Percentiles rank a stretch among this genome's conserved stretches.
These are phyloP conservation scores for Cryoendolithus antarcticus DNA, from an alignment of 2,329 filamentous ascomycete species.

Conservation along the genomic window DNA sequence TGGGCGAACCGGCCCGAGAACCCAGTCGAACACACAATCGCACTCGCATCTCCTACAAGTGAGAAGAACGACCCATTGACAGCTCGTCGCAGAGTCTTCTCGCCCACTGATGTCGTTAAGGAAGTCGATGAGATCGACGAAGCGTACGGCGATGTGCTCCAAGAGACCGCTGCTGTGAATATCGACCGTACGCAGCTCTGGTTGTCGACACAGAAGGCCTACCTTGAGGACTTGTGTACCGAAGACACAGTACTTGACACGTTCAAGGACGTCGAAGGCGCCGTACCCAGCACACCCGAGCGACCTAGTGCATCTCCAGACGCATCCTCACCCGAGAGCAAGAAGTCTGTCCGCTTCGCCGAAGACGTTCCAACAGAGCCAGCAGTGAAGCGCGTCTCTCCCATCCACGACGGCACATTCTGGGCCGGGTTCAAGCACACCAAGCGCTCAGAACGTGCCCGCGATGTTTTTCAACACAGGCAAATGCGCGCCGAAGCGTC, in stretches of 20 bases:
- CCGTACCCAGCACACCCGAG: conserved; percentile 20
- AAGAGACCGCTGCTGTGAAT: conserved; percentile 57
- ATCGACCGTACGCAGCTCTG: conserved; percentile 76
- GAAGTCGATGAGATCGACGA: conserved; percentile 46
- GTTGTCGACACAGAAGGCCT: conserved; percentile 70
- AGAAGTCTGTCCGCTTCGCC: conserved; percentile 64
- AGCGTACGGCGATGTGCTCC: conserved; percentile 61
- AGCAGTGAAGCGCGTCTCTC: conserved; percentile 18
- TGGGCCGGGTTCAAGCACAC: conserved; percentile 58
- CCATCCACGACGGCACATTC: conserved; percentile 47
- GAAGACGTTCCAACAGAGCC: conserved; percentile 10
- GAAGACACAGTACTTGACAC: conserved; percentile 18
- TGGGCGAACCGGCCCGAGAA: conserved; percentile 39
- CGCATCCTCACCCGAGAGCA: conserved; percentile 31
- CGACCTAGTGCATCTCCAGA: conserved; percentile 10
- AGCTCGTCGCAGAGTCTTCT: conserved; percentile 42
- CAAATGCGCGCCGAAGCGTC: conserved; percentile 78
- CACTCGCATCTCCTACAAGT: conserved; percentile 32
- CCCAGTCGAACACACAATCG: conserved; percentile 56
- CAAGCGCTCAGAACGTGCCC: conserved; percentile 46
- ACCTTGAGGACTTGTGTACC: conserved; percentile 29
- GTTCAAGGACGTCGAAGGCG: conserved; percentile 19
- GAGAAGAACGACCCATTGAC: conserved; percentile 50
- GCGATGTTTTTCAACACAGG: conserved; percentile 75
- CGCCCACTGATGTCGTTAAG: conserved; percentile 23